Evolutionary conservation across 352 stramenopile genomes (phyloP).

Genomic region (Blastocystis sp.): DNA sequence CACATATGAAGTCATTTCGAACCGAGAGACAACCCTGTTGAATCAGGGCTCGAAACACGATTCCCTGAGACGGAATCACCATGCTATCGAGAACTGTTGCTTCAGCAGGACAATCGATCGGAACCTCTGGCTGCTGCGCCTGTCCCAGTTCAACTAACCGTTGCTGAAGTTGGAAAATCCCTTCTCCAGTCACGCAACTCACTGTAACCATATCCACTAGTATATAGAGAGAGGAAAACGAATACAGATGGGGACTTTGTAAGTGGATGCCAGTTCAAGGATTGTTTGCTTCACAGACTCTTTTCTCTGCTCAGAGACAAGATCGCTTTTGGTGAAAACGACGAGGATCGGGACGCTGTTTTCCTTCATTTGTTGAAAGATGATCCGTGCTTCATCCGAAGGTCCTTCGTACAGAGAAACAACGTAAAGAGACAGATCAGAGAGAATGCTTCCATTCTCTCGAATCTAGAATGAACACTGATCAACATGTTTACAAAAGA

Average conservation of each 20-base stretch:
- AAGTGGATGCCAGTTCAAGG: neutral
- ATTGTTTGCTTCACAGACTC: neutral
- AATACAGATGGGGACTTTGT: neutral
- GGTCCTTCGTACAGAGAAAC: conserved; percentile 31
- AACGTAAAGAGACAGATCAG: conserved; percentile 29
- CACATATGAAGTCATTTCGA: conserved; percentile 29
- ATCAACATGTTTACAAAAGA: neutral
- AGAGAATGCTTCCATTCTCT: conserved; percentile 44
- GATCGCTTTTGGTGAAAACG: conserved; percentile 48
- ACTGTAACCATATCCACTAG: conserved; percentile 3
- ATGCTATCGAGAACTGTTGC: conserved; percentile 17
- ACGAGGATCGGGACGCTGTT: neutral
- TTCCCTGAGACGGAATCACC: conserved; percentile 39
- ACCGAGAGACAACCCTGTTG: neutral
- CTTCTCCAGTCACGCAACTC: neutral
- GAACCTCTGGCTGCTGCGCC: neutral
- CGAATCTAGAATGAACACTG: conserved; percentile 17
- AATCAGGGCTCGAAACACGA: conserved; percentile 8
- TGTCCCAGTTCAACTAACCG: neutral
- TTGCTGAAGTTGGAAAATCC: neutral
- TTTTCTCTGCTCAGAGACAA: neutral
- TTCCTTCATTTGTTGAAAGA: neutral
- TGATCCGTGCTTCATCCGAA: conserved; percentile 1
- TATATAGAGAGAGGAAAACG: neutral
- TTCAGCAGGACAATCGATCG: conserved; percentile 5